Evolutionary conservation across 441 rosid genomes (phyloP), one percentile per base, ranked within the genome.

Genomic region (Euphorbia schlechtendalii): DNA sequence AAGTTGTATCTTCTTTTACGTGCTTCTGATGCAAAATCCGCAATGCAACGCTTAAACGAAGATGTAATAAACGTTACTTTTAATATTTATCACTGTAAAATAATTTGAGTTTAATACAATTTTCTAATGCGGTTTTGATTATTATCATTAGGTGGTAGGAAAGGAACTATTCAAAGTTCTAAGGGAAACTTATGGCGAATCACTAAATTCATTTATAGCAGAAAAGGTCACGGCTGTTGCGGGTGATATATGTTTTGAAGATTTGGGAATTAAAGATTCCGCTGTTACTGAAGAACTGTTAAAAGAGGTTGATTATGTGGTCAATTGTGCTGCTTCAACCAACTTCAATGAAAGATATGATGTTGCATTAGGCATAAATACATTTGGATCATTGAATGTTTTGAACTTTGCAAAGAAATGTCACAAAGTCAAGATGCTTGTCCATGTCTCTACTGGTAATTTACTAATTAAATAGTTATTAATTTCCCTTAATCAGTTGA

Each of bases 291-390:
- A 83, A 56, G 78, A 69, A 43, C 80, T 89, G 83, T 70, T 54
- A 71, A 82, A 59, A n/a, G 82, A 85, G 65, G 55, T 87, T 15
- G 93, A 92, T 56, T 65, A 74, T 43, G 68, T 81, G 4, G 64
- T 89, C 32, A 92, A 92, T 73, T 71, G 86, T 17, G 98, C 96
- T 45, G 98, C 96, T 17, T 83, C 92, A 0, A 89, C 96, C 59
- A 89, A 74, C 65, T 92, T 89, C 21, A 90, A 92, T 70, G 96
- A 88, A 45, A 74, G 74, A 45, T 74, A 69, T 63, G 77, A 74
- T 40, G 70, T 73, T 36, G 73, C 89, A 0, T 45, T 82, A 4
- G 70, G 57, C n/a, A 62, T 73, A 53, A 79, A 84, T 41, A 69
- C 84, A 14, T 10, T 73, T 28, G 89, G 85, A 56, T 77, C 84